Percentiles rank a stretch among this genome's conserved stretches.
phyloP scores from a whole-genome alignment of 2,329 filamentous ascomycete genomes.

The Beauveria varroae region DNA sequence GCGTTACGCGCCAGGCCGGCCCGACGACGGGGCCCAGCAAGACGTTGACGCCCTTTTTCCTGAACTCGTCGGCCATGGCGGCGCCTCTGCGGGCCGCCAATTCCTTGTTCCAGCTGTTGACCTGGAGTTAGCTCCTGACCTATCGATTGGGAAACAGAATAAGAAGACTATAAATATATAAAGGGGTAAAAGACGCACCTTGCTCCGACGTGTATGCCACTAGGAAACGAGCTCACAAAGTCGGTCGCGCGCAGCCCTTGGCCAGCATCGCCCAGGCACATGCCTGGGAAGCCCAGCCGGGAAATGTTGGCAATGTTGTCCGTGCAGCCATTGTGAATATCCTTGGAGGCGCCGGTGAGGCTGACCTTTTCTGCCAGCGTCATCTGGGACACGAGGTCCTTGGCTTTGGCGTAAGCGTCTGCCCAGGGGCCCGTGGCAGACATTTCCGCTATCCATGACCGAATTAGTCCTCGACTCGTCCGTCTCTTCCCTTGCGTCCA shows the following conservation, averaged over 20 bases:
- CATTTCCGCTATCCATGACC: slow-evolving; percentile 34
- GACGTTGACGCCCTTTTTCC: slow-evolving; percentile 69
- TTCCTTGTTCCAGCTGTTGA: slow-evolving; percentile 57
- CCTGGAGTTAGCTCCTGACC: not conserved
- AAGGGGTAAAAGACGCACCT: slow-evolving; percentile 19
- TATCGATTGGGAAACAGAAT: not conserved
- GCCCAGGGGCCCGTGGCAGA: slow-evolving; percentile 60
- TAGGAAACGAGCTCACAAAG: slow-evolving; percentile 34
- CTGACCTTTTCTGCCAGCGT: slow-evolving; percentile 74
- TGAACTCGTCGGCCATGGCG: slow-evolving; percentile 71
- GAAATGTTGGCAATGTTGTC: slow-evolving; percentile 34
- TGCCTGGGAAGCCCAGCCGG: slow-evolving; percentile 33
- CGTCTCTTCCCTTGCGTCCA: not conserved
- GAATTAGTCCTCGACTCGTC: not conserved
- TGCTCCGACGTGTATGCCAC: slow-evolving; percentile 33
- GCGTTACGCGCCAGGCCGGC: slow-evolving; percentile 52
- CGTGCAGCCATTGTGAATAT: slow-evolving; percentile 41
- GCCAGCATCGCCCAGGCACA: slow-evolving; percentile 38
- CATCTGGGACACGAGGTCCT: slow-evolving; percentile 61
- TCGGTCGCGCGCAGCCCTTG: slow-evolving; percentile 36
- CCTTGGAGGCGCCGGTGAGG: slow-evolving; percentile 59
- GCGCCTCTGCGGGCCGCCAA: slow-evolving; percentile 60
- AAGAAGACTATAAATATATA: not conserved
- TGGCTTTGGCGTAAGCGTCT: slow-evolving; percentile 58
- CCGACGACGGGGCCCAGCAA: slow-evolving; percentile 70